phyloP scores from a whole-genome alignment of 257 asterid genomes.

The Parsonsia alboflavescens region DNA sequence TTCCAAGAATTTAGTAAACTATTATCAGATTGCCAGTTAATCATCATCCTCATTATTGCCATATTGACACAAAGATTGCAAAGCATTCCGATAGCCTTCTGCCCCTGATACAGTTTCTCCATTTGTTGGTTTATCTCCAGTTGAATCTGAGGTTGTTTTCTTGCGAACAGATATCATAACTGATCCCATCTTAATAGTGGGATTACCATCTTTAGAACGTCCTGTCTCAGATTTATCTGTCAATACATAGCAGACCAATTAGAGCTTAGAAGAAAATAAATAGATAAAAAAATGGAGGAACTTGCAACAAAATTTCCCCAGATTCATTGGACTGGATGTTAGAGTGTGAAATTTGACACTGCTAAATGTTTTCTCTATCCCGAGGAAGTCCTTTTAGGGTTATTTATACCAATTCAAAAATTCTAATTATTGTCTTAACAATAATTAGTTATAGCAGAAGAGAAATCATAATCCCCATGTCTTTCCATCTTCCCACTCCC shows the following conservation, averaged over 20 bases:
- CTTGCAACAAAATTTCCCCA: background rate
- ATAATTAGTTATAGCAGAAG: too few species aligned
- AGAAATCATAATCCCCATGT: too few species aligned
- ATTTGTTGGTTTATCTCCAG: slow-evolving; percentile 8
- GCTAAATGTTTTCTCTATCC: too few species aligned
- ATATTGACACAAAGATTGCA: slow-evolving; percentile 51
- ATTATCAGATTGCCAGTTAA: background rate
- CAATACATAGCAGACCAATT: background rate
- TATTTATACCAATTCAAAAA: too few species aligned
- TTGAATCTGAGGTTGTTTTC: slow-evolving; percentile 32
- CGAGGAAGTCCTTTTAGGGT: too few species aligned
- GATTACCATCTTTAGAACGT: slow-evolving; percentile 8
- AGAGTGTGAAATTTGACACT: too few species aligned
- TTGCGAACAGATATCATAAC: slow-evolving; percentile 41
- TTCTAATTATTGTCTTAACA: too few species aligned
- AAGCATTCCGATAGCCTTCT: slow-evolving; percentile 21
- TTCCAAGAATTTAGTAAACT: too few species aligned
- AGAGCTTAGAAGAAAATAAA: background rate
- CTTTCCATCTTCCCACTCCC: too few species aligned
- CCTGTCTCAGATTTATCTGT: slow-evolving; percentile 19
- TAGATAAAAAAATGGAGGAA: background rate
- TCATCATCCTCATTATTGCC: slow-evolving; percentile 49
- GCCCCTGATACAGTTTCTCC: slow-evolving; percentile 13
- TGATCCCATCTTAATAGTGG: slow-evolving; percentile 26
- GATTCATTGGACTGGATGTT: too few species aligned